phyloP scores from a whole-genome alignment of 768 basidiomycete genomes.

The Naganishia onofrii region DNA sequence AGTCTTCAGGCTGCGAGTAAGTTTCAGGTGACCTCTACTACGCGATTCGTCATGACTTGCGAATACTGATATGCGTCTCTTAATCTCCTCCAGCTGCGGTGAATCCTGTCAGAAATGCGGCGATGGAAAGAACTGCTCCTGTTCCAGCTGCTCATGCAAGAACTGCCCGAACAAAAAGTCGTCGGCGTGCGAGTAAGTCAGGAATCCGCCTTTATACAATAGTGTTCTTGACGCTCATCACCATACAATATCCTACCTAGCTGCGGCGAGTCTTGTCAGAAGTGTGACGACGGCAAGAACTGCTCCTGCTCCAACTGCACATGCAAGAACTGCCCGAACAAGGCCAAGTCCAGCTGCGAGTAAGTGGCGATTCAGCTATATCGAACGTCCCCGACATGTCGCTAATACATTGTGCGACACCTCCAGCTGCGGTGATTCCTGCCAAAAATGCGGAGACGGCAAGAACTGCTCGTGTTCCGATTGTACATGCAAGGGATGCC shows the following conservation, averaged over 20 bases:
- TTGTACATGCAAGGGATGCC: constrained; percentile 21
- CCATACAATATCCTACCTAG: neutral
- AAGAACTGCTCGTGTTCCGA: constrained; percentile 16
- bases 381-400: no score
- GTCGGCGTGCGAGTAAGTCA: constrained; percentile 16
- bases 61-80: no score
- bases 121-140: constrained; percentile 11
- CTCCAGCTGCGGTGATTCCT: constrained; percentile 14
- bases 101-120: constrained; percentile 12
- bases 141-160: constrained; percentile 16
- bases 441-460: constrained; percentile 17
- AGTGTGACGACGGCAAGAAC: constrained; percentile 11
- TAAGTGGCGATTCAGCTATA: neutral
- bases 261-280: constrained; percentile 8
- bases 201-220: no score
- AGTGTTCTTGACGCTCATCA: neutral
- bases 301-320: constrained; percentile 14
- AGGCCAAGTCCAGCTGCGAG: constrained; percentile 10
- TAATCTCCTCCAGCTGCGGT: neutral
- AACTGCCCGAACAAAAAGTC: constrained; percentile 6
- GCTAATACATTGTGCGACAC: neutral
- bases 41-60: no score
- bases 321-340: constrained; percentile 23
- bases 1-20: constrained; percentile 14
- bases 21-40: neutral